These are phyloP conservation scores for Alternaria sp. DNA, from an alignment of 2,329 filamentous ascomycete genomes.

Conservation along the genomic window DNA sequence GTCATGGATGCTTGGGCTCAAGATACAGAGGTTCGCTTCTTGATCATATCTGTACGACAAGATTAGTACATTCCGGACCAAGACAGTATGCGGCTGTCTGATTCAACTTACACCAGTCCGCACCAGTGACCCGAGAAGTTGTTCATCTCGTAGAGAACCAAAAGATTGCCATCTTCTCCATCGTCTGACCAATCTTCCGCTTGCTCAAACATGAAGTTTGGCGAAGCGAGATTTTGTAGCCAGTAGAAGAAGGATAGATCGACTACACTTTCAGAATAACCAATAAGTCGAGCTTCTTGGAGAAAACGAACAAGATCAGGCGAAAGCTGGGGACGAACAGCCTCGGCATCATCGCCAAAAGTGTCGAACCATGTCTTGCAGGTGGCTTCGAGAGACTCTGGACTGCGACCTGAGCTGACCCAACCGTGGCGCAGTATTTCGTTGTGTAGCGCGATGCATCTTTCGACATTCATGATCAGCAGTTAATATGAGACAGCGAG, in stretches of 20 bases:
- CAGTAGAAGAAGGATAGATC: constrained; percentile 4
- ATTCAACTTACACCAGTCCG: neutral
- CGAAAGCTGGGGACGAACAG: neutral
- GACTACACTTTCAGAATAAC: neutral
- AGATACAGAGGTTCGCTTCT: constrained; percentile 7
- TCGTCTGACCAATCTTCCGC: neutral
- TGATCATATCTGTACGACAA: constrained; percentile 14
- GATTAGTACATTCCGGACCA: neutral
- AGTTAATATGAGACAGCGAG: neutral
- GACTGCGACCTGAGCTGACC: neutral
- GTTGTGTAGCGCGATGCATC: neutral
- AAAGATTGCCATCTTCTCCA: neutral
- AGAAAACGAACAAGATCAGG: neutral
- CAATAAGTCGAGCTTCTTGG: neutral
- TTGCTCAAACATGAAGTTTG: constrained; percentile 1
- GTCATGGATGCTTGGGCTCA: neutral
- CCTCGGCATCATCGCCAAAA: neutral
- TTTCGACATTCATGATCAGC: neutral
- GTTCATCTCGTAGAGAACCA: constrained; percentile 1
- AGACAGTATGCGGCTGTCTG: neutral
- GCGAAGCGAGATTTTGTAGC: neutral
- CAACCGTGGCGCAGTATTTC: neutral
- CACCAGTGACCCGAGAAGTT: neutral
- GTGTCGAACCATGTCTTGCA: neutral
- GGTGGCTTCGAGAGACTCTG: neutral